Evolutionary conservation across 805 yeast species (phyloP).

Genomic region (Ogataea ganodermae): DNA sequence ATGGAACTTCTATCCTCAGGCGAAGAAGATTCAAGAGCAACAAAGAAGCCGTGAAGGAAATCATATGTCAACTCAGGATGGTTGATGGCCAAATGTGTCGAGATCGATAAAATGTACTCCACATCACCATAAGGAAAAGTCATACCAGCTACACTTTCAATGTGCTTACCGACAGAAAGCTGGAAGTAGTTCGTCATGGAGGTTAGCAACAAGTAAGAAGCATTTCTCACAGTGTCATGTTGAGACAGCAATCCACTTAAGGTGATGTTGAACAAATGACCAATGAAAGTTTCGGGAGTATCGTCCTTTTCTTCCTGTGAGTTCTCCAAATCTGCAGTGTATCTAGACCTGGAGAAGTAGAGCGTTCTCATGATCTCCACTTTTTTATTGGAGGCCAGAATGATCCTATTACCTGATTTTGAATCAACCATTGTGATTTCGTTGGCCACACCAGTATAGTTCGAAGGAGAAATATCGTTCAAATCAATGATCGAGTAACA

Average conservation of each 20-base stretch:
- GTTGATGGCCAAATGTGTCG: constrained; percentile 54
- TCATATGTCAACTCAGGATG: constrained; percentile 64
- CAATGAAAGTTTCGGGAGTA: constrained; percentile 43
- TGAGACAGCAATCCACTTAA: constrained; percentile 68
- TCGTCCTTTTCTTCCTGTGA: constrained; percentile 35
- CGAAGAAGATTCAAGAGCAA: constrained; percentile 47
- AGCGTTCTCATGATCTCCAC: constrained; percentile 70
- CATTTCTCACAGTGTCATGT: constrained; percentile 57
- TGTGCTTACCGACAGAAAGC: constrained; percentile 58
- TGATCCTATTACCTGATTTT: constrained; percentile 37
- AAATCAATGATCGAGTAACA: constrained; percentile 45
- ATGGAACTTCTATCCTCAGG: constrained; percentile 39
- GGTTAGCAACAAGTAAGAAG: constrained; percentile 64
- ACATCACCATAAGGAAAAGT: constrained; percentile 70
- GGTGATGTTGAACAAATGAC: constrained; percentile 62
- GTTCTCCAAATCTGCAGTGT: constrained; percentile 26
- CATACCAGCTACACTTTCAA: constrained; percentile 57
- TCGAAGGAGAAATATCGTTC: constrained; percentile 41
- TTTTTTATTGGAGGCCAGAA: constrained; percentile 51
- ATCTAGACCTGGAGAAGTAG: constrained; percentile 63
- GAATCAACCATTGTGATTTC: constrained; percentile 49
- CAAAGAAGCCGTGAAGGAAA: constrained; percentile 51
- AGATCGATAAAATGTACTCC: constrained; percentile 57
- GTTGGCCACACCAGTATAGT: constrained; percentile 47
- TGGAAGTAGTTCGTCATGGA: constrained; percentile 61